phyloP scores from a whole-genome alignment of 1,139 yeast genomes.

The Lodderomyces parapsilosis region DNA sequence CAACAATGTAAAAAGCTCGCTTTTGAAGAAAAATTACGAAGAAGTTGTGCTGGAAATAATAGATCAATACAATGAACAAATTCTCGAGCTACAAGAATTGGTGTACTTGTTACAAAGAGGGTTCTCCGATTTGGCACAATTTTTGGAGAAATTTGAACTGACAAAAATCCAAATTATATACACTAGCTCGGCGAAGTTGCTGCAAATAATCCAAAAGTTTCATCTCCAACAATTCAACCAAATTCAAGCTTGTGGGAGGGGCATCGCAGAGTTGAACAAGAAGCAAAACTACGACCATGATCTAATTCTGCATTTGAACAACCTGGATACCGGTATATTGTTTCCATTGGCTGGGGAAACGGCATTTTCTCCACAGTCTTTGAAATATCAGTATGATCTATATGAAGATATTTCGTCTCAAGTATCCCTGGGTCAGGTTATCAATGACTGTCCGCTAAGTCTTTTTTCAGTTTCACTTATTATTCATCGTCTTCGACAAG shows the following conservation, averaged over 20 bases:
- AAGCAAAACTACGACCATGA: slow-evolving; percentile 30
- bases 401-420: slow-evolving; percentile 46
- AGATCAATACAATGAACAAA: slow-evolving; percentile 30
- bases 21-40: slow-evolving; percentile 31
- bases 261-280: slow-evolving; percentile 24
- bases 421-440: neutral
- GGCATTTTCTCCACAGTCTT: slow-evolving; percentile 34
- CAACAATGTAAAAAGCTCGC: slow-evolving; percentile 27
- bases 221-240: slow-evolving; percentile 28
- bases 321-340: slow-evolving; percentile 41
- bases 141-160: slow-evolving; percentile 38
- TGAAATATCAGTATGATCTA: slow-evolving; percentile 38
- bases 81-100: slow-evolving; percentile 31
- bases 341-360: slow-evolving; percentile 16
- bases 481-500: neutral
- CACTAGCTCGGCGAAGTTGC: slow-evolving; percentile 34
- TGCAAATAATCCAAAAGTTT: slow-evolving; percentile 33
- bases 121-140: slow-evolving; percentile 21
- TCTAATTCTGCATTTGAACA: slow-evolving; percentile 22
- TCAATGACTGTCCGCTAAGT: slow-evolving; percentile 5
- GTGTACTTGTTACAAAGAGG: slow-evolving; percentile 33
- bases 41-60: slow-evolving; percentile 32
- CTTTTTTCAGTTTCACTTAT: slow-evolving; percentile 6
- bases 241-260: slow-evolving; percentile 27
- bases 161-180: slow-evolving; percentile 35